Conservation (phyloP, 106 monocot species). For the Apostasia shenzhenica region DNA sequence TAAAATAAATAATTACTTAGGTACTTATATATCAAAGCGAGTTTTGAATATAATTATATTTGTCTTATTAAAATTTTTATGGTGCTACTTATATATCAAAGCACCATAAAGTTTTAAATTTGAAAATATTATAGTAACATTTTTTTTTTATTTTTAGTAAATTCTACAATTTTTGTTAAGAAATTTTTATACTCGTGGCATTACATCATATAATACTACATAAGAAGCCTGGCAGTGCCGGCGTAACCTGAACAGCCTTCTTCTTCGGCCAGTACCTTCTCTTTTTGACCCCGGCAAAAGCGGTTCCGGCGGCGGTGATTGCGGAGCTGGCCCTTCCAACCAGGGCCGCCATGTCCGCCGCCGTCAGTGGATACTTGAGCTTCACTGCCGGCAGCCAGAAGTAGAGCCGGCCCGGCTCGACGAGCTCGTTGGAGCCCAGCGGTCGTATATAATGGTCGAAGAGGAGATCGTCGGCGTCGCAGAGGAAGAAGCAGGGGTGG, state of each 20-base stretch:
- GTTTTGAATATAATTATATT: too few species aligned
- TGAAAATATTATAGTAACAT: too few species aligned
- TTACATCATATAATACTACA: too few species aligned
- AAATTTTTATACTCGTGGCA: too few species aligned
- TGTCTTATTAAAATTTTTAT: too few species aligned
- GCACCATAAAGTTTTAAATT: too few species aligned
- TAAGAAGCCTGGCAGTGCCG: not conserved
- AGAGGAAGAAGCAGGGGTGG: conserved; percentile 1
- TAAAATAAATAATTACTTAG: too few species aligned
- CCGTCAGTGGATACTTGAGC: not conserved
- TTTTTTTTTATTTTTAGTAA: too few species aligned
- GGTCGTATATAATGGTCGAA: not conserved
- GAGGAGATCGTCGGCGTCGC: conserved; percentile 13
- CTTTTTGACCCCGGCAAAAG: not conserved
- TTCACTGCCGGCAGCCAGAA: conserved; percentile 9
- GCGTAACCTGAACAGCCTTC: not conserved
- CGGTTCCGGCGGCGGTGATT: not conserved
- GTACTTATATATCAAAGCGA: too few species aligned
- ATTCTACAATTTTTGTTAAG: too few species aligned
- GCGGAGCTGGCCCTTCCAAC: conserved; percentile 11
- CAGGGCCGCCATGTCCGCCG: conserved; percentile 10
- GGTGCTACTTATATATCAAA: too few species aligned
- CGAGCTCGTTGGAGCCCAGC: not conserved
- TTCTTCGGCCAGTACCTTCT: not conserved
- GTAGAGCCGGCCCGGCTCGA: conserved; percentile 9